phyloP scores from a whole-genome alignment of 179 eudicot species.

The Patellifolia procumbens region DNA sequence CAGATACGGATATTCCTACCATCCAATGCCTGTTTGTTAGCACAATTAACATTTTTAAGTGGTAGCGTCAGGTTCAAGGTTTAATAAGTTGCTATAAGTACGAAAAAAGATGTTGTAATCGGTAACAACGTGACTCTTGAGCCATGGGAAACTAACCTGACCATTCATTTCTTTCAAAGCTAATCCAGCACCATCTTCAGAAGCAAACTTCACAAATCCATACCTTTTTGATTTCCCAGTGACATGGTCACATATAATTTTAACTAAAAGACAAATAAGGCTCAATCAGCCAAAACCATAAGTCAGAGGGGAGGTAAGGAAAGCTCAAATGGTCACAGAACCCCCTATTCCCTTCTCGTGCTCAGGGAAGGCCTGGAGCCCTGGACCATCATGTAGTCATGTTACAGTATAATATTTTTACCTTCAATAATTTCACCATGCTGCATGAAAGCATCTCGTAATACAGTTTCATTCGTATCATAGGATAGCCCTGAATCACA shows the following conservation, averaged over 20 bases:
- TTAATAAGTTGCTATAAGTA: background rate
- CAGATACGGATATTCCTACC: constrained; percentile 60
- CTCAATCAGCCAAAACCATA: constrained; percentile 1
- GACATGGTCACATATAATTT: constrained; percentile 67
- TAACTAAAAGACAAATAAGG: constrained; percentile 34
- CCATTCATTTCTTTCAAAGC: constrained; percentile 63
- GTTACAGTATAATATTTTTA: too few species aligned
- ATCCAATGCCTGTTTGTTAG: constrained; percentile 46
- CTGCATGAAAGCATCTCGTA: constrained; percentile 56
- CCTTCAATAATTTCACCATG: constrained; percentile 75
- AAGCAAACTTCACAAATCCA: constrained; percentile 63
- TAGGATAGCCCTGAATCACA: constrained; percentile 59
- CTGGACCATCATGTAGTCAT: too few species aligned
- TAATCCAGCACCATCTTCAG: constrained; percentile 52
- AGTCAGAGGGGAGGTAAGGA: background rate
- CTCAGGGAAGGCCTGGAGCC: too few species aligned
- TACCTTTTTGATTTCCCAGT: constrained; percentile 70
- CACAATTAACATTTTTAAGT: background rate
- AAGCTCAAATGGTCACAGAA: too few species aligned
- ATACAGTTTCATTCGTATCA: constrained; percentile 65
- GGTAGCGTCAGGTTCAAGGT: background rate
- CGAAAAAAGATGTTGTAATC: background rate
- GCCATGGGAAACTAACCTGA: constrained; percentile 41
- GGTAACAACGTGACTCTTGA: background rate
- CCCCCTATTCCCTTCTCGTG: too few species aligned